A percentile compares a stretch with the other conserved stretches of the same genome.
Evolutionary conservation across 169 alveolate genomes (phyloP).

Genomic region (Eimeria necatrix): DNA sequence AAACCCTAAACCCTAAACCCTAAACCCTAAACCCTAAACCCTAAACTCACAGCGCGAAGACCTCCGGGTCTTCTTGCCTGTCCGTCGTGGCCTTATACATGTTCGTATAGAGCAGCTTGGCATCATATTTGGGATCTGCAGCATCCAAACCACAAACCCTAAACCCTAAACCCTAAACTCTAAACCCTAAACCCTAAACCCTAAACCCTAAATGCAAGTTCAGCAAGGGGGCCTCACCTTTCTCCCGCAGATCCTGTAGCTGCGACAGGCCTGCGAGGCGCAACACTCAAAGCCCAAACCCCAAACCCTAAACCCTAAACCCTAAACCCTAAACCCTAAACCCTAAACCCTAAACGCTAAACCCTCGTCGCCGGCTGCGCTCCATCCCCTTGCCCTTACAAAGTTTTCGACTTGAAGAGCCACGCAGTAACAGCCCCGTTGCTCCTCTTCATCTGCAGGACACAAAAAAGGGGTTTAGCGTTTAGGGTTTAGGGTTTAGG

Average conservation of each 20-base stretch:
- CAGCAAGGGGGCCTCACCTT: conserved; percentile 35
- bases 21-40: not conserved
- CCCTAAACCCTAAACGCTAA: conserved; percentile 29
- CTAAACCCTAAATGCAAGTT: not conserved
- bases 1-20: not conserved
- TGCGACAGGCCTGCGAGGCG: not conserved
- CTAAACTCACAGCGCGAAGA: not conserved
- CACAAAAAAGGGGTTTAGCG: not conserved
- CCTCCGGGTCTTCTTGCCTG: not conserved
- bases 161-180: not conserved
- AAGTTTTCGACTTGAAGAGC: conserved; percentile 18
- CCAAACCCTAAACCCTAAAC: not conserved
- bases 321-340: conserved; percentile 25
- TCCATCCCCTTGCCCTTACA: not conserved
- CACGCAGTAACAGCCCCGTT: not conserved
- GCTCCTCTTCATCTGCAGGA: not conserved
- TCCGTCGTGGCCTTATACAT: conserved; percentile 48
- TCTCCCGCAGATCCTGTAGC: conserved; percentile 12
- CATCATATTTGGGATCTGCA: conserved; percentile 54
- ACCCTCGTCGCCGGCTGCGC: not conserved
- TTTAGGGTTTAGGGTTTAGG: not conserved
- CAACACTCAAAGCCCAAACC: not conserved
- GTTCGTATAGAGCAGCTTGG: conserved; percentile 57
- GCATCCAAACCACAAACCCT: not conserved
- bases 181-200: not conserved